Evolutionary conservation across 352 stramenopile genomes (phyloP).

Genomic region (Pythium dissotocum): DNA sequence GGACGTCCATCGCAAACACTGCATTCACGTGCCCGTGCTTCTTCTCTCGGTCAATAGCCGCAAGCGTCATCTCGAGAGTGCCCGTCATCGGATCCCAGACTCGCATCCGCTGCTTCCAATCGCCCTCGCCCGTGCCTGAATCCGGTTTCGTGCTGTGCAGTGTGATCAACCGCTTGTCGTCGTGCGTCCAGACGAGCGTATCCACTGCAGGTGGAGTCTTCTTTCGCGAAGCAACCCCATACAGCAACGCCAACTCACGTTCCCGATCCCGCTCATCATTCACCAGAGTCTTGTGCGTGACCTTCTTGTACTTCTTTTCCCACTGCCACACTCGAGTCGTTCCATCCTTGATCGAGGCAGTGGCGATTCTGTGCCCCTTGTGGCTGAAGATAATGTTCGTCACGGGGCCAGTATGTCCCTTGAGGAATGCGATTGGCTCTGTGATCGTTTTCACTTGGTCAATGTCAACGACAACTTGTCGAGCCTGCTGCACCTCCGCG

Average conservation of each 20-base stretch:
- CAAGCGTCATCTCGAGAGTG: slow-evolving; percentile 34
- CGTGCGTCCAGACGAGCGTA: slow-evolving; percentile 36
- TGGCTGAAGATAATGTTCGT: slow-evolving; percentile 91
- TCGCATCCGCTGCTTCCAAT: slow-evolving; percentile 38
- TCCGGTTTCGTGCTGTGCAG: slow-evolving; percentile 44
- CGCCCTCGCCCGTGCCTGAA: slow-evolving; percentile 23
- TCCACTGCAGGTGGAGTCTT: slow-evolving; percentile 31
- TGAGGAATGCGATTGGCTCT: slow-evolving; percentile 43
- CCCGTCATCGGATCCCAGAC: slow-evolving; percentile 40
- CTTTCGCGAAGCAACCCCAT: slow-evolving; percentile 26
- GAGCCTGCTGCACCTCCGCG: slow-evolving; percentile 19
- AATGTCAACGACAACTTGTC: slow-evolving; percentile 19
- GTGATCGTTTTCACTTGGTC: slow-evolving; percentile 21
- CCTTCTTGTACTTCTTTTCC: slow-evolving; percentile 38
- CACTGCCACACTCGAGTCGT: slow-evolving; percentile 40
- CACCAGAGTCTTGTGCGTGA: slow-evolving; percentile 27
- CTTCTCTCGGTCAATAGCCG: slow-evolving; percentile 30
- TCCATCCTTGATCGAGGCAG: slow-evolving; percentile 89
- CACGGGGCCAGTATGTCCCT: slow-evolving; percentile 81
- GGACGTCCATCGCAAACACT: slow-evolving; percentile 53
- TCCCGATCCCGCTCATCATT: slow-evolving; percentile 27
- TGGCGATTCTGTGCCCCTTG: slow-evolving; percentile 82
- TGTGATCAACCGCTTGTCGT: slow-evolving; percentile 37
- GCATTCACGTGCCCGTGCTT: slow-evolving; percentile 45
- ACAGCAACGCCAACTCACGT: slow-evolving; percentile 27